Conservation (phyloP, 2,329 filamentous ascomycete genomes). For the Raffaelea ambrosiae region DNA sequence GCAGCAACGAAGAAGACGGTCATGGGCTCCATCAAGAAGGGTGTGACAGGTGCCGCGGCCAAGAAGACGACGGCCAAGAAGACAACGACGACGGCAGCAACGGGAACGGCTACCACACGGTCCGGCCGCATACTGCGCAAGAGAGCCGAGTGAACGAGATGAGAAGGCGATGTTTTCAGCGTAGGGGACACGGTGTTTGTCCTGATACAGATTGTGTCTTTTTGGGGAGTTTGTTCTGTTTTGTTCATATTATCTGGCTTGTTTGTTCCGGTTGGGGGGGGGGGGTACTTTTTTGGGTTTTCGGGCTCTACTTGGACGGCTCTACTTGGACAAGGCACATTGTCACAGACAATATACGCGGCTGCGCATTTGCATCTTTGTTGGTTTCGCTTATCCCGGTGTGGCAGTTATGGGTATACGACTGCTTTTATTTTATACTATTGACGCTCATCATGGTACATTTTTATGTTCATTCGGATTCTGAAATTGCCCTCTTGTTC, state of each 20-base stretch:
- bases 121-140: conserved; percentile 48
- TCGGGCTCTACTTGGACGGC: too few relatives aligned
- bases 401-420: too few relatives aligned
- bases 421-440: too few relatives aligned
- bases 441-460: background rate
- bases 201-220: background rate
- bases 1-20: conserved; percentile 41
- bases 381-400: too few relatives aligned
- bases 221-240: too few relatives aligned
- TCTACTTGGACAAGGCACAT: too few relatives aligned
- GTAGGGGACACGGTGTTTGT: background rate
- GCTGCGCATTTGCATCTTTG: too few relatives aligned
- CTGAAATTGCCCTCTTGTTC: background rate
- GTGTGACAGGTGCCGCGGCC: conserved; percentile 35
- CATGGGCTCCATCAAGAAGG: conserved; percentile 46
- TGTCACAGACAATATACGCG: too few relatives aligned
- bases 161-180: too few relatives aligned
- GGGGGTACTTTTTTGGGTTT: too few relatives aligned
- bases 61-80: conserved; percentile 29
- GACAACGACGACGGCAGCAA: conserved; percentile 19
- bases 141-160: conserved; percentile 21
- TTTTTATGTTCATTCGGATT: background rate
- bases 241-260: too few relatives aligned
- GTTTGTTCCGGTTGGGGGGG: too few relatives aligned
- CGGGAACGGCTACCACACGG: conserved; percentile 21